These are phyloP conservation scores for Starmerella ratchasimensis DNA, from an alignment of 805 yeast species.

Conservation along the genomic window DNA sequence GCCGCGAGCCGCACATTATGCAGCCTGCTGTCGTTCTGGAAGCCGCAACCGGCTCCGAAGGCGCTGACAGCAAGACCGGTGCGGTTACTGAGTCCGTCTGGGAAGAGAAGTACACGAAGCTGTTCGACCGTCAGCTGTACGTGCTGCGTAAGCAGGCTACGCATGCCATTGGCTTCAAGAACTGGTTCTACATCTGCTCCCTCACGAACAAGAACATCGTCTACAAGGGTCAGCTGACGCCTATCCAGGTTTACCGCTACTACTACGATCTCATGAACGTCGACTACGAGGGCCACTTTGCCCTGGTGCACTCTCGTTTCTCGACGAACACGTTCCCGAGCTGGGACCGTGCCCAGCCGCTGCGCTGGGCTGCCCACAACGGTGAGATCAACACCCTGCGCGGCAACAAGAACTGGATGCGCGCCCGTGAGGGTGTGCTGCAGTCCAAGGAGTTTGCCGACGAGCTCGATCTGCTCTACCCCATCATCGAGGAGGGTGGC, in stretches of 20 bases:
- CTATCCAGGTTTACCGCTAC: slow-evolving; percentile 88
- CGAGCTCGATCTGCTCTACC: slow-evolving; percentile 78
- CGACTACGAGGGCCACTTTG: slow-evolving; percentile 88
- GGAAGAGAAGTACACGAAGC: slow-evolving; percentile 44
- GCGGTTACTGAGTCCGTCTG: slow-evolving; percentile 15
- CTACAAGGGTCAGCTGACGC: slow-evolving; percentile 95
- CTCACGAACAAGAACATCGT: slow-evolving; percentile 79
- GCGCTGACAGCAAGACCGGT: too few relatives aligned
- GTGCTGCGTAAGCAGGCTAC: slow-evolving; percentile 80
- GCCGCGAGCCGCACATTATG: slow-evolving; percentile 79
- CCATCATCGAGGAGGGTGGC: slow-evolving; percentile 96
- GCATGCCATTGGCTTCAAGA: slow-evolving; percentile 82
- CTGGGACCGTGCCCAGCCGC: slow-evolving; percentile 99
- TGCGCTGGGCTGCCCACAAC: slow-evolving; percentile 94
- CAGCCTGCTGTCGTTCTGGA: slow-evolving; percentile 83
- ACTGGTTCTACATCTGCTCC: slow-evolving; percentile 96
- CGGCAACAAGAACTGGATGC: slow-evolving; percentile 99
- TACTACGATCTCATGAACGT: slow-evolving; percentile 86
- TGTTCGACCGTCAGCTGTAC: slow-evolving; percentile 71
- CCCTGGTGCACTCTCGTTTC: slow-evolving; percentile 91
- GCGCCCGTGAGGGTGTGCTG: slow-evolving; percentile 97
- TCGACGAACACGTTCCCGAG: slow-evolving; percentile 97
- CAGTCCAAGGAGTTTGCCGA: slow-evolving; percentile 75
- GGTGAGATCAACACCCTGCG: slow-evolving; percentile 96
- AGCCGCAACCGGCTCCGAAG: slow-evolving; percentile 34